Evolutionary conservation across 1,139 yeast genomes (phyloP).

Genomic region (Candida labiduridarum): DNA sequence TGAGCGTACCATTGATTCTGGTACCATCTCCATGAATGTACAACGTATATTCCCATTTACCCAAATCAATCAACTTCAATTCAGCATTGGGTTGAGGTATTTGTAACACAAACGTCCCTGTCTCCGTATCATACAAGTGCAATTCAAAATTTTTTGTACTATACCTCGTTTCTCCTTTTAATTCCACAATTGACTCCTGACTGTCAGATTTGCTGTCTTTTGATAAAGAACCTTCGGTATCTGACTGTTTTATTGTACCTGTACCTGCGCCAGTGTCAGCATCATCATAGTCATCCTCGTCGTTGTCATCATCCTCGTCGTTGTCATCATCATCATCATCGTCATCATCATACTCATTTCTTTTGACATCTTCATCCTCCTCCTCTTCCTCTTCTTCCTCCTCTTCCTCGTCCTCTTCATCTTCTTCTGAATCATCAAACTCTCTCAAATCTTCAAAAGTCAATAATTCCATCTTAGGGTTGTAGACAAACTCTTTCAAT

Average conservation of each 20-base stretch:
- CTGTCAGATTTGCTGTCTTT: background rate
- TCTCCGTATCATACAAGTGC: slow-evolving; percentile 57
- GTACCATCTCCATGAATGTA: slow-evolving; percentile 31
- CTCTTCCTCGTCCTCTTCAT: slow-evolving; percentile 17
- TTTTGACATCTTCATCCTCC: slow-evolving; percentile 2
- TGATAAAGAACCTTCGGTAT: slow-evolving; percentile 6
- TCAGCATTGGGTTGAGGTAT: slow-evolving; percentile 19
- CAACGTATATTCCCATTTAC: slow-evolving; percentile 56
- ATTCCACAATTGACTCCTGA: slow-evolving; percentile 4
- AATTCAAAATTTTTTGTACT: slow-evolving; percentile 27
- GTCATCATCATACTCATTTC: slow-evolving; percentile 3
- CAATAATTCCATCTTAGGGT: slow-evolving; percentile 27
- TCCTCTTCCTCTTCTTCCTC: slow-evolving; percentile 16
- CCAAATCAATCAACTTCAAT: slow-evolving; percentile 48
- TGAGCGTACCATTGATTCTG: slow-evolving; percentile 46
- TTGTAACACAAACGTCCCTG: slow-evolving; percentile 53
- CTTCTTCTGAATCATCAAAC: slow-evolving; percentile 17
- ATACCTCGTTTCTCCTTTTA: slow-evolving; percentile 19
- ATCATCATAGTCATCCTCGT: background rate
- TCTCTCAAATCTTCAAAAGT: slow-evolving; percentile 26
- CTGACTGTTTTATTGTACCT: slow-evolving; percentile 18
- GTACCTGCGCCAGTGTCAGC: slow-evolving; percentile 10
- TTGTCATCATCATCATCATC: slow-evolving; percentile 11
- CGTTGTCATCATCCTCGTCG: slow-evolving; percentile 8
- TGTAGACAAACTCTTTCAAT: slow-evolving; percentile 57